phyloP scores from a whole-genome alignment of 2,329 filamentous ascomycete genomes.

The Aspergillus piperis region DNA sequence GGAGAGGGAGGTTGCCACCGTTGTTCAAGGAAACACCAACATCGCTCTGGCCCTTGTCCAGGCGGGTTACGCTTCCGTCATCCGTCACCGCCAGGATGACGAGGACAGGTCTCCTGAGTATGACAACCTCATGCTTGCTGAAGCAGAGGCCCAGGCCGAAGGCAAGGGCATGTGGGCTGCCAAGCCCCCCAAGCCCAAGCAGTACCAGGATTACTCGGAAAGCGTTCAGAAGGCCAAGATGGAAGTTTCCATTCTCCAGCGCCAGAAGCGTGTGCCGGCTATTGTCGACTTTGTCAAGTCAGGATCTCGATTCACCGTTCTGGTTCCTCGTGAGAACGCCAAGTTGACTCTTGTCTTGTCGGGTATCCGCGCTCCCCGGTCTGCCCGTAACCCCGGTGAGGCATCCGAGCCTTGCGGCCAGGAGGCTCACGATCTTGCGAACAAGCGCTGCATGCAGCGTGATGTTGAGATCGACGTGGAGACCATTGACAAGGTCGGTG shows the following conservation, averaged over 20 bases:
- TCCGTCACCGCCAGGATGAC: slow-evolving; percentile 92
- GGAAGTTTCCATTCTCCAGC: slow-evolving; percentile 80
- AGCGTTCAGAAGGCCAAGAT: slow-evolving; percentile 93
- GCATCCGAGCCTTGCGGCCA: slow-evolving; percentile 90
- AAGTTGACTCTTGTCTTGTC: slow-evolving; percentile 95
- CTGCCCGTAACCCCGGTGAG: slow-evolving; percentile 76
- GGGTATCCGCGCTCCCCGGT: slow-evolving; percentile 86
- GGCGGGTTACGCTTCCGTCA: slow-evolving; percentile 88
- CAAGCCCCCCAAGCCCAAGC: slow-evolving; percentile 79
- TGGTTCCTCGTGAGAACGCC: slow-evolving; percentile 88
- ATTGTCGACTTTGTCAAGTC: slow-evolving; percentile 97
- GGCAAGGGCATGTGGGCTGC: slow-evolving; percentile 94
- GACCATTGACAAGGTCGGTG: slow-evolving; percentile 92
- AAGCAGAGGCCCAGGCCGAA: slow-evolving; percentile 71
- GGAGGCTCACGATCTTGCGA: slow-evolving; percentile 90
- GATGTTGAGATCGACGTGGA: slow-evolving; percentile 96
- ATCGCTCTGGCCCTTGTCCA: slow-evolving; percentile 83
- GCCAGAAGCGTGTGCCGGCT: slow-evolving; percentile 88
- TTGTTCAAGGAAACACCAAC: slow-evolving; percentile 82
- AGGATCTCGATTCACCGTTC: slow-evolving; percentile 88
- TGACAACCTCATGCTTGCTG: slow-evolving; percentile 58
- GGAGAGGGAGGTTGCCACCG: slow-evolving; percentile 89
- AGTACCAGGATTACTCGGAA: slow-evolving; percentile 88
- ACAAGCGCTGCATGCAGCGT: slow-evolving; percentile 83
- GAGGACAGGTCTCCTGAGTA: slow-evolving; percentile 93